Base-by-base conservation (phyloP, 2,329 filamentous ascomycete genomes). In the Colletotrichum cordylinicola region DNA sequence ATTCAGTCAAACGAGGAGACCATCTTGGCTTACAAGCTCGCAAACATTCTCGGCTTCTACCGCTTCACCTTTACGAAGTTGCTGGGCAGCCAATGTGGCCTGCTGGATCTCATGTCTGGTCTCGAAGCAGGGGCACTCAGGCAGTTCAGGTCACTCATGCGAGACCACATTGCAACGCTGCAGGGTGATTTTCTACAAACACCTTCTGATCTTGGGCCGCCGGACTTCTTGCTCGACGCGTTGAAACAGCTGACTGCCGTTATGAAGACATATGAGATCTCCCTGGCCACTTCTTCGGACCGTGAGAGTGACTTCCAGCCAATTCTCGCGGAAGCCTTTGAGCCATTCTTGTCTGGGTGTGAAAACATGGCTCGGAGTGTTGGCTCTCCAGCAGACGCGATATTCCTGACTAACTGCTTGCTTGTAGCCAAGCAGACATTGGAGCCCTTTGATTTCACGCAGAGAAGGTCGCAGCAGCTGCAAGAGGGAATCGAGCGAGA, bases 1-100 rank as follows among this genome's bases (percentile, higher is more conserved):
- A 94, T 98, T 18, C 96, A 98, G 80, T 94, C 94, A 76, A 96
- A 98, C 82, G 96, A 98, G 79, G 96, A 98, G 75, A 94, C 94
- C 1, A 95, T 98, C 24, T 87, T 96, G 65, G 93, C 95, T 39
- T 99, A 98, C 87, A 97, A 96, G 82, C 92, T 98, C 55, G 93
- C 95, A 13, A 98, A 98, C 80, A 88, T 99, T 2, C 89, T 98
- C 56, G 93, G 92, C 55, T 99, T 99, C 85, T 99, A 99, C 85
- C 93, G 92, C 35, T 89, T 92, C 77, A 98, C 96, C 2, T 98
- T 98, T 82, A 87, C 92, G 18, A 96, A 94, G 79, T 88, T 98
- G 1, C 88, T 98, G 1, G 94, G 94, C 3, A 80, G 88, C 3
- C 88, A 93, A 13, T 95, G 95, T 0, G 88, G 90, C 10, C 87